Conservation (phyloP, 441 rosid genomes). For the Arabidopsis lyrata region DNA sequence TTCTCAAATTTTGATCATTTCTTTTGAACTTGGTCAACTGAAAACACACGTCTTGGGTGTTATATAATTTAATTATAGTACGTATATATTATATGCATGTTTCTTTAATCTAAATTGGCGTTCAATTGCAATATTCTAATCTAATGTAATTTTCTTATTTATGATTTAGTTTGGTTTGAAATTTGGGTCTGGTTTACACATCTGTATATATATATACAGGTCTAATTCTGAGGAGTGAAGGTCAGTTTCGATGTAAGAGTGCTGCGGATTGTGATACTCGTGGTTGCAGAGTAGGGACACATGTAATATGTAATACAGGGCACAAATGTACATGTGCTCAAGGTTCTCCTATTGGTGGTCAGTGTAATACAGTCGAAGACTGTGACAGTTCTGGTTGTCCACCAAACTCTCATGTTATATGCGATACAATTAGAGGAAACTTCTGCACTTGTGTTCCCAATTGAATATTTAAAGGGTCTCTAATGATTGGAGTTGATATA, state of each 20-base stretch:
- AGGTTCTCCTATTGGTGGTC: constrained; percentile 23
- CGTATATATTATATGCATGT: background rate
- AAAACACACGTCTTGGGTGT: background rate
- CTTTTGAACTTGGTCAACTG: background rate
- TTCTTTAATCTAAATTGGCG: background rate
- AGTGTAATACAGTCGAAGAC: background rate
- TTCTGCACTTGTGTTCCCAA: constrained; percentile 19
- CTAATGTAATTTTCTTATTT: background rate
- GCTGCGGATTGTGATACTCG: constrained; percentile 14
- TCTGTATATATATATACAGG: background rate
- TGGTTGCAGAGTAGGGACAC: background rate
- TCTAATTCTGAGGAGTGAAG: constrained; percentile 16
- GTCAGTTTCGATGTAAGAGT: constrained; percentile 6
- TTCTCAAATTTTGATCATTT: background rate
- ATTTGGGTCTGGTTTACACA: background rate
- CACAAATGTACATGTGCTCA: constrained; percentile 14
- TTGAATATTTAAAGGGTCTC: constrained; percentile 3
- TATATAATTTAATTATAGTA: background rate
- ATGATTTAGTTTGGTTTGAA: background rate
- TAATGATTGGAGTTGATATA: background rate
- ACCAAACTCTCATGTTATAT: background rate
- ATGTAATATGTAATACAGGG: constrained; percentile 2
- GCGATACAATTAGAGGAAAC: background rate
- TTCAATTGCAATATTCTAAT: background rate
- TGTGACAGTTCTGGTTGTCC: constrained; percentile 11